Conservation (phyloP, 495 filamentous ascomycete species). For the Aspergillus asperescens region DNA sequence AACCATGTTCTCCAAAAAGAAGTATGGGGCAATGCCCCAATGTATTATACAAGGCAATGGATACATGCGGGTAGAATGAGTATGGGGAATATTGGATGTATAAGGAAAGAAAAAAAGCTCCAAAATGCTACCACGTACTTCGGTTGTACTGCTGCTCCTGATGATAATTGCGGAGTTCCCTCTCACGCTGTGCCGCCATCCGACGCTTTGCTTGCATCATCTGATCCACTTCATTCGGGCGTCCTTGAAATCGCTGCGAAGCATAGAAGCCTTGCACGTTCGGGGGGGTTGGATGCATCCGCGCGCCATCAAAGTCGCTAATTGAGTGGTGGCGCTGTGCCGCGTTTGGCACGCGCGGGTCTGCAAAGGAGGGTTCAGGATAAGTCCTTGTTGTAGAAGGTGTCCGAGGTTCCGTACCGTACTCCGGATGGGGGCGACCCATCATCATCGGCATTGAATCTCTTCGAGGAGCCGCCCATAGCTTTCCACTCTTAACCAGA, state of each 20-base stretch:
- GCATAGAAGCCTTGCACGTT: constrained; percentile 93
- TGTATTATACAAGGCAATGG: constrained; percentile 48
- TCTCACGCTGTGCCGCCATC: constrained; percentile 97
- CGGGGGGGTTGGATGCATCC: constrained; percentile 65
- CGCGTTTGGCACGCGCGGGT: constrained; percentile 41
- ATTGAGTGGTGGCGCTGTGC: constrained; percentile 75
- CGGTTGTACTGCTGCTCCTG: constrained; percentile 99
- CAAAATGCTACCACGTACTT: constrained; percentile 66
- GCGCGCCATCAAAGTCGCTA: constrained; percentile 75
- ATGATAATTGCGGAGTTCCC: constrained; percentile 98
- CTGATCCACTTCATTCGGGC: constrained; percentile 93
- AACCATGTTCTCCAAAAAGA: constrained; percentile 36
- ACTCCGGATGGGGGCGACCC: constrained; percentile 56
- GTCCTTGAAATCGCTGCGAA: constrained; percentile 84
- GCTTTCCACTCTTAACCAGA: constrained; percentile 90
- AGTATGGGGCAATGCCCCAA: constrained; percentile 27
- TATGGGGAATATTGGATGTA: constrained; percentile 33
- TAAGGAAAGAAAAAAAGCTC: constrained; percentile 23
- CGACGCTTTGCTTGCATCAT: constrained; percentile 98
- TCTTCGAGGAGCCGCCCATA: constrained; percentile 75
- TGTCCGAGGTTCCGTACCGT: constrained; percentile 37
- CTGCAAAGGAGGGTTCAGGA: constrained; percentile 34
- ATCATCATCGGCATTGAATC: constrained; percentile 76
- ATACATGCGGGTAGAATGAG: constrained; percentile 35
- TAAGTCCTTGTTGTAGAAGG: constrained; percentile 9